Percentiles rank a stretch among this genome's conserved stretches.
Evolutionary conservation across 108 stramenopile species (phyloP).

Genomic region (Nitzschia putrida): DNA sequence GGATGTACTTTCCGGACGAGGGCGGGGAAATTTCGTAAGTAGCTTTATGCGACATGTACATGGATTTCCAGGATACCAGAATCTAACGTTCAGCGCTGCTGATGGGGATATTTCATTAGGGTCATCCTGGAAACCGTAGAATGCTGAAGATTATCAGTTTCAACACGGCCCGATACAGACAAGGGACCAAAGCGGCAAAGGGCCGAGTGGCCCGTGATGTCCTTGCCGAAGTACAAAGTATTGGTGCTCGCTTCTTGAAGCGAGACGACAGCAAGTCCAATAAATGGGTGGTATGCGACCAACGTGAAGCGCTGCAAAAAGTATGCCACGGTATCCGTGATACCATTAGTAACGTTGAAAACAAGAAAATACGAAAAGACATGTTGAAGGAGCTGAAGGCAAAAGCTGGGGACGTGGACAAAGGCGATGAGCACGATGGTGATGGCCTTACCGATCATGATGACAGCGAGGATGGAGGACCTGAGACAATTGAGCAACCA

Average conservation of each 20-base stretch:
- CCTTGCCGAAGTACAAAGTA: conserved; percentile 4
- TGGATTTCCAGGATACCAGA: background rate
- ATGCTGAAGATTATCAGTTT: conserved; percentile 17
- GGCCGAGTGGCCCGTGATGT: conserved; percentile 15
- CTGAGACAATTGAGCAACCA: too few relatives aligned
- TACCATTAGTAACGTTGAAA: background rate
- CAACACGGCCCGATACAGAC: conserved; percentile 8
- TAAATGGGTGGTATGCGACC: background rate
- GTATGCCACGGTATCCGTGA: conserved; percentile 15
- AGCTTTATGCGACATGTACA: too few relatives aligned
- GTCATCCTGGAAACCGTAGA: conserved; percentile 22
- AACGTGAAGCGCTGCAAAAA: conserved; percentile 8
- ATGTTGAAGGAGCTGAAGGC: background rate
- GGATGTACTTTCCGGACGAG: conserved; percentile 6
- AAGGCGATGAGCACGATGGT: background rate
- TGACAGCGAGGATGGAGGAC: too few relatives aligned
- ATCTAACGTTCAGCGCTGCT: background rate
- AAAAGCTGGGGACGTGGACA: background rate
- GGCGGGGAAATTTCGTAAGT: conserved; percentile 12
- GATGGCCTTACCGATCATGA: too few relatives aligned
- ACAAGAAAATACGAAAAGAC: background rate
- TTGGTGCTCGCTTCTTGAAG: conserved; percentile 31
- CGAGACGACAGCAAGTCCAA: background rate
- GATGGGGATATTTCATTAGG: background rate
- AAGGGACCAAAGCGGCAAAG: conserved; percentile 9